Evolutionary conservation across 768 basidiomycete species (phyloP).

Genomic region (Sarcodon aspratus): DNA sequence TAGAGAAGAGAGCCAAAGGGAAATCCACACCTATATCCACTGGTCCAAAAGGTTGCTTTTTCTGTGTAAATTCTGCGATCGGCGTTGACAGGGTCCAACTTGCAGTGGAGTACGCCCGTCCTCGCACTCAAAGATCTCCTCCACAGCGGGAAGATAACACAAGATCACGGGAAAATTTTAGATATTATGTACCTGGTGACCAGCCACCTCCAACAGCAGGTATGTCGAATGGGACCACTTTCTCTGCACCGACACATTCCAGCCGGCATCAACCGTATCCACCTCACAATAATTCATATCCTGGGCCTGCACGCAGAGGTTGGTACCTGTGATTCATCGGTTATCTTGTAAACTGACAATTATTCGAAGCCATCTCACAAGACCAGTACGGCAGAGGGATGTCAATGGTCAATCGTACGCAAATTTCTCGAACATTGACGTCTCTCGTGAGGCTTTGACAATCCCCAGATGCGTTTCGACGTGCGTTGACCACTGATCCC

Average conservation of each 20-base stretch:
- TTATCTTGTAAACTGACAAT: no score
- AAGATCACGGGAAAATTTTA: neutral
- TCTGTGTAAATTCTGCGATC: constrained; percentile 4
- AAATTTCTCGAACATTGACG: neutral
- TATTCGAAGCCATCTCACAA: neutral
- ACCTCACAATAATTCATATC: neutral
- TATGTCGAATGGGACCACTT: neutral
- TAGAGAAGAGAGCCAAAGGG: constrained; percentile 29
- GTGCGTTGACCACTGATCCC: constrained; percentile 50
- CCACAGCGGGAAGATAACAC: neutral
- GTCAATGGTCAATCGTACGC: neutral
- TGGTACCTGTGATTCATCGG: neutral
- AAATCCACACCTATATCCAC: constrained; percentile 17
- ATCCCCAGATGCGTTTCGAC: constrained; percentile 61
- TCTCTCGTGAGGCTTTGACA: neutral
- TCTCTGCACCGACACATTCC: neutral
- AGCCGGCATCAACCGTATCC: neutral
- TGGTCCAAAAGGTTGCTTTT: neutral
- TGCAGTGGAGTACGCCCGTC: neutral
- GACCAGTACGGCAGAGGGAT: neutral
- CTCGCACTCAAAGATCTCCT: neutral
- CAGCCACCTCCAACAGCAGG: neutral
- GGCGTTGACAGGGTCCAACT: neutral
- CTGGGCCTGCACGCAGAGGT: neutral
- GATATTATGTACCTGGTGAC: neutral